Conservation (phyloP, 106 monocot genomes). For the Allium fistulosum region DNA sequence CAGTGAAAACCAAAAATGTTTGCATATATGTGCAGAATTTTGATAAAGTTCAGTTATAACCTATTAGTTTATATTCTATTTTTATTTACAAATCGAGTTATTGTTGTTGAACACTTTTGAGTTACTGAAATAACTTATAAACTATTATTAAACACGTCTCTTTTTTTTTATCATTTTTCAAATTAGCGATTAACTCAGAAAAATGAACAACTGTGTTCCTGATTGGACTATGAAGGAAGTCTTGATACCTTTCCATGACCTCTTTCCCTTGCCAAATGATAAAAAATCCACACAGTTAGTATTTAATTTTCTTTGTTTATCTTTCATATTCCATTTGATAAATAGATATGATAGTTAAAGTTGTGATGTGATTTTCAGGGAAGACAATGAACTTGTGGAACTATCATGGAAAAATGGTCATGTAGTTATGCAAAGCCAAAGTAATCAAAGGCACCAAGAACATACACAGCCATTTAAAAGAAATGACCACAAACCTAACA, state of each 20-base stretch:
- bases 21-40: background rate
- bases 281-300: constrained; percentile 23
- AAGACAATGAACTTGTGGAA: constrained; percentile 52
- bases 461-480: too few relatives aligned
- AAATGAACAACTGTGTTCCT: constrained; percentile 26
- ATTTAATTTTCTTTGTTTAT: background rate
- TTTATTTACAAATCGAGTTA: background rate
- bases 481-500: too few relatives aligned
- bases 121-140: background rate
- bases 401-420: constrained; percentile 60
- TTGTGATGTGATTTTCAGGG: constrained; percentile 17
- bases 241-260: constrained; percentile 2
- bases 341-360: background rate
- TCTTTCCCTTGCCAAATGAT: constrained; percentile 12
- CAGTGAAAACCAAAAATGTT: background rate
- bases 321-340: background rate
- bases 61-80: background rate
- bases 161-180: background rate
- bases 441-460: constrained; percentile 11
- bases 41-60: background rate
- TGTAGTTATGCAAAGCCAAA: constrained; percentile 63
- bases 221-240: constrained; percentile 36
- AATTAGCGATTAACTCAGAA: background rate
- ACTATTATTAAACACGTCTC: background rate
- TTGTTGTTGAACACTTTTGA: background rate